Conservation (phyloP, 2,329 filamentous ascomycete genomes). For the Arthrobotrys pseudoclavata region DNA sequence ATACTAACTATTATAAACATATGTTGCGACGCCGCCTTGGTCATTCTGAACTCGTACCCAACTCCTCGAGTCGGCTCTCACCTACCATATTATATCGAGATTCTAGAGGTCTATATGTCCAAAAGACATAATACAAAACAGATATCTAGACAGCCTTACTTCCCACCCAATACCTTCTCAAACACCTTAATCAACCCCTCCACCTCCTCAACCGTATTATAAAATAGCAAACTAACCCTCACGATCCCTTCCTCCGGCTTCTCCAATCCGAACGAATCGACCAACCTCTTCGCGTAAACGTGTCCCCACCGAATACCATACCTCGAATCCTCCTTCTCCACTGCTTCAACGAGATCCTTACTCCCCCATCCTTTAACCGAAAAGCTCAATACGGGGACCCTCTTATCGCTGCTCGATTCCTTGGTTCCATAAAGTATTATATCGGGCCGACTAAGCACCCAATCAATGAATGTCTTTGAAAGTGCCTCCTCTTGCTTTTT, state of each 20-base stretch:
- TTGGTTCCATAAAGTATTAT: slow-evolving; percentile 70
- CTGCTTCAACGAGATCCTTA: slow-evolving; percentile 51
- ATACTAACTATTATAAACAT: too few species aligned
- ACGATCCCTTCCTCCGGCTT: slow-evolving; percentile 53
- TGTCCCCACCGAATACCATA: slow-evolving; percentile 58
- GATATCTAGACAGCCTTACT: background rate
- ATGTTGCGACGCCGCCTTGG: too few species aligned
- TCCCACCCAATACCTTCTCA: slow-evolving; percentile 32
- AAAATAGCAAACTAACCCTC: slow-evolving; percentile 54
- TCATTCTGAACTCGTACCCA: too few species aligned
- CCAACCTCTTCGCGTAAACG: slow-evolving; percentile 47
- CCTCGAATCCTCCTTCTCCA: slow-evolving; percentile 38
- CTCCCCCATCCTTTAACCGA: slow-evolving; percentile 52
- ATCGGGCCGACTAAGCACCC: slow-evolving; percentile 71
- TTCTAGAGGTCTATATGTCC: too few species aligned
- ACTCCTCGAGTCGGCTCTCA: too few species aligned
- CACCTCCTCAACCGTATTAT: slow-evolving; percentile 57
- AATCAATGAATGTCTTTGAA: slow-evolving; percentile 73
- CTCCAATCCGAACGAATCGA: slow-evolving; percentile 48
- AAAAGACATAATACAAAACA: too few species aligned
- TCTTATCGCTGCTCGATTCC: slow-evolving; percentile 29
- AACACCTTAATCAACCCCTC: slow-evolving; percentile 53
- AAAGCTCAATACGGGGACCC: slow-evolving; percentile 50
- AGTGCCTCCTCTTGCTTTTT: slow-evolving; percentile 74
- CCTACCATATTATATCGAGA: too few species aligned